Evolutionary conservation across 176 grass and related monocot genomes (phyloP).

Genomic region (Themeda triandra): DNA sequence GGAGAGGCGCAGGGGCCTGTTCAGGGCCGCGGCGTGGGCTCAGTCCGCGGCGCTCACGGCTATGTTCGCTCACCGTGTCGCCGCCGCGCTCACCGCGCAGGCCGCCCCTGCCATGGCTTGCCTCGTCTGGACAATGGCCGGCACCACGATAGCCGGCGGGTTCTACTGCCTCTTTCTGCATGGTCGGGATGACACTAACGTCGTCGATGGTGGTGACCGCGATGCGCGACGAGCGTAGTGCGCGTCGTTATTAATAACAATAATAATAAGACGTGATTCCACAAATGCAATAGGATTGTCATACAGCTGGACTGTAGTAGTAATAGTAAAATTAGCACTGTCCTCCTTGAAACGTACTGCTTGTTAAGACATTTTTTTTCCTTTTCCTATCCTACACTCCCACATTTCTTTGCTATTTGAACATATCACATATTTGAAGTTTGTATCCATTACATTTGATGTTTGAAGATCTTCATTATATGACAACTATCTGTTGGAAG

Average conservation of each 20-base stretch:
- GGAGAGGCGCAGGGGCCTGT: neutral
- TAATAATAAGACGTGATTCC: too few relatives aligned
- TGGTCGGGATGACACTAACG: neutral
- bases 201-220: neutral
- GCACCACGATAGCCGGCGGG: conserved; percentile 13
- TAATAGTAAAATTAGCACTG: too few relatives aligned
- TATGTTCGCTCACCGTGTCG: conserved; percentile 38
- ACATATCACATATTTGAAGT: neutral
- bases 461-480: neutral
- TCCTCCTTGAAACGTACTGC: neutral
- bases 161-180: conserved; percentile 44
- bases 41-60: conserved; percentile 20
- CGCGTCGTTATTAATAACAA: neutral
- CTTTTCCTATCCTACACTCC: too few relatives aligned
- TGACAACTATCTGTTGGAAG: too few relatives aligned
- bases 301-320: too few relatives aligned
- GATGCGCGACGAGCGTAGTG: neutral
- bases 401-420: neutral
- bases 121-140: conserved; percentile 41
- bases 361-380: neutral
- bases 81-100: neutral
- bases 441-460: neutral
- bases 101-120: neutral
- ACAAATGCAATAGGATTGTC: too few relatives aligned
- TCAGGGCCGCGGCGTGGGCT: conserved; percentile 37